These are phyloP conservation scores for Chrysanthemum makinoi DNA, from an alignment of 129 eudicot species.

Conservation along the genomic window DNA sequence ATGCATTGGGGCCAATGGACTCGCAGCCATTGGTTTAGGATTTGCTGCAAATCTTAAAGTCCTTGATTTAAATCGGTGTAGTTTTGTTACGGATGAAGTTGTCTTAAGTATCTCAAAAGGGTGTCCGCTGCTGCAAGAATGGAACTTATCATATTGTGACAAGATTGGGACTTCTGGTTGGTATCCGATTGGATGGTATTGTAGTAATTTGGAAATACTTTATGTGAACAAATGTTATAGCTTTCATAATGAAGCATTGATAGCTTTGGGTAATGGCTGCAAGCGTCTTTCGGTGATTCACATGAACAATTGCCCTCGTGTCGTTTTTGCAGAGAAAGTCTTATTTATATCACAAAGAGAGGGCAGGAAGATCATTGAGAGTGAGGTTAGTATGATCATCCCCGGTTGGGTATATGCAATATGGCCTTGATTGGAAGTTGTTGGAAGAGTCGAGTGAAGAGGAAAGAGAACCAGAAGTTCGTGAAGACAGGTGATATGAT, in stretches of 20 bases:
- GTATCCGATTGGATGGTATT: constrained; percentile 49
- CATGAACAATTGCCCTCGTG: constrained; percentile 32
- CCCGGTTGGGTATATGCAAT: too few species aligned
- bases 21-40: constrained; percentile 38
- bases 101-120: constrained; percentile 48
- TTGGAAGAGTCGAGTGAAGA: too few species aligned
- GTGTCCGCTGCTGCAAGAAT: constrained; percentile 56
- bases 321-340: background rate
- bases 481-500: too few species aligned
- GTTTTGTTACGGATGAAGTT: constrained; percentile 36
- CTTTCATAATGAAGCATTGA: constrained; percentile 43
- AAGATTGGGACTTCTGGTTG: constrained; percentile 45
- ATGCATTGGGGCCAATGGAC: constrained; percentile 33
- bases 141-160: constrained; percentile 65
- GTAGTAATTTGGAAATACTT: constrained; percentile 51
- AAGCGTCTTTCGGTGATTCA: constrained; percentile 38
- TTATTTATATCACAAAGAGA: too few species aligned
- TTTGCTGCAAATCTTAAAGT: constrained; percentile 38
- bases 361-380: too few species aligned
- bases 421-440: too few species aligned
- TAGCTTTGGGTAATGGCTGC: constrained; percentile 56
- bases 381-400: too few species aligned
- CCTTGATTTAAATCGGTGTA: constrained; percentile 42
- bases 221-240: constrained; percentile 58
- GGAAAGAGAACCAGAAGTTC: too few species aligned